Evolutionary conservation across 2,329 filamentous ascomycete genomes (phyloP).

Genomic region (Exophiala sideris): DNA sequence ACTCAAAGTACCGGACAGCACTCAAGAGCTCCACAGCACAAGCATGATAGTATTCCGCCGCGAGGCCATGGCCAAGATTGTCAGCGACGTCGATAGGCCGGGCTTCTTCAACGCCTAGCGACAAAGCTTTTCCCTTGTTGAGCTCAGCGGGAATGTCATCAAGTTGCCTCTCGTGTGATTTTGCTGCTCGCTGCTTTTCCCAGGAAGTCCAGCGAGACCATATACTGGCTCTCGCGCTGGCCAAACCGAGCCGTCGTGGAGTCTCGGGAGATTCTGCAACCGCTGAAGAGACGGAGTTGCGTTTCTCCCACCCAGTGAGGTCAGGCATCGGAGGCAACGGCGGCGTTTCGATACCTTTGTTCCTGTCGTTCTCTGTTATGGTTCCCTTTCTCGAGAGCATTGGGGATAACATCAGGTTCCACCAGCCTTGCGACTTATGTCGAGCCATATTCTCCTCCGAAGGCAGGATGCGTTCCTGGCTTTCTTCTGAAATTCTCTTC

Average conservation of each 20-base stretch:
- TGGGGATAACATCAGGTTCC: slow-evolving; percentile 47
- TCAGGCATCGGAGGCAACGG: slow-evolving; percentile 14
- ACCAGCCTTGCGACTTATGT: slow-evolving; percentile 49
- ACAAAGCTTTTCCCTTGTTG: neutral
- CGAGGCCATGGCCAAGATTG: slow-evolving; percentile 18
- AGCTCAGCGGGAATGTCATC: neutral
- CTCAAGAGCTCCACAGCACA: slow-evolving; percentile 45
- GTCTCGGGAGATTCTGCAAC: slow-evolving; percentile 37
- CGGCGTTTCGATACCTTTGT: slow-evolving; percentile 7
- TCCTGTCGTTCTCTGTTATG: slow-evolving; percentile 31
- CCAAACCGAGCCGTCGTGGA: slow-evolving; percentile 28
- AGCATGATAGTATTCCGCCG: slow-evolving; percentile 37
- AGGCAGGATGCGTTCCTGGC: slow-evolving; percentile 32
- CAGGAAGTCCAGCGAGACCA: slow-evolving; percentile 29
- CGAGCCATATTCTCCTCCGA: slow-evolving; percentile 29
- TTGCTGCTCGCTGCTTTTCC: slow-evolving; percentile 20
- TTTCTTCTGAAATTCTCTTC: slow-evolving; percentile 31
- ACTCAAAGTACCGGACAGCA: slow-evolving; percentile 42
- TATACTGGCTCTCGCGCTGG: slow-evolving; percentile 23
- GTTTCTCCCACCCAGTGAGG: slow-evolving; percentile 1
- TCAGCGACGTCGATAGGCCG: neutral
- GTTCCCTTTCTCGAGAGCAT: slow-evolving; percentile 40
- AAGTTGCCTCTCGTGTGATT: neutral
- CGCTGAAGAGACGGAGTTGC: slow-evolving; percentile 17
- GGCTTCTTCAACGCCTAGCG: neutral